phyloP scores from a whole-genome alignment of 2,329 filamentous ascomycete genomes.

The Fusarium paranaense region DNA sequence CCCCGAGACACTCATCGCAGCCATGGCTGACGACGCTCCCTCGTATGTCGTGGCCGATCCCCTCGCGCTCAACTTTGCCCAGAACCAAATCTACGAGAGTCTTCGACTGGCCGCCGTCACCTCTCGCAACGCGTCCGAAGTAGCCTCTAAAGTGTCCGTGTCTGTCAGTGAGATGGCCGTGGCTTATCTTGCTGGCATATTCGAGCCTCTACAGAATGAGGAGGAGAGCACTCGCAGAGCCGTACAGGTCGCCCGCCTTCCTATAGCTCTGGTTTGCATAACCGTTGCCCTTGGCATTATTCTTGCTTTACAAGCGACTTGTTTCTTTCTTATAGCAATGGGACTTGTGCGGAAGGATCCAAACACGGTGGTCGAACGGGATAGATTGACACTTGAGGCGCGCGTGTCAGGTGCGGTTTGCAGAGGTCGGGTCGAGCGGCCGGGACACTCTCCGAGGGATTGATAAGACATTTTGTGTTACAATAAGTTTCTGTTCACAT shows the following conservation, averaged over 20 bases:
- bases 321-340: background rate
- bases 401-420: background rate
- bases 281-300: background rate
- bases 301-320: background rate
- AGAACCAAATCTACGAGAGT: background rate
- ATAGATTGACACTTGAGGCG: background rate
- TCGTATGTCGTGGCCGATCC: background rate
- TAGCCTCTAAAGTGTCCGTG: background rate
- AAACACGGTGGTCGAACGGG: background rate
- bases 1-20: background rate
- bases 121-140: background rate
- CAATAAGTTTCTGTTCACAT: background rate
- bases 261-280: background rate
- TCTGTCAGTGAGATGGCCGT: background rate
- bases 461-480: background rate
- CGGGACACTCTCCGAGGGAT: background rate
- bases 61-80: background rate
- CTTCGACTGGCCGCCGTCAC: background rate
- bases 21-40: background rate
- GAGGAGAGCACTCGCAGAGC: background rate
- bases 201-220: background rate
- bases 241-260: background rate
- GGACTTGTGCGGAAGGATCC: background rate
- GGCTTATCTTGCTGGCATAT: background rate
- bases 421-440: background rate